Percentiles rank a stretch among this genome's conserved stretches.
phyloP scores from a whole-genome alignment of 345 rosid genomes.

The Syzygium oleosum region DNA sequence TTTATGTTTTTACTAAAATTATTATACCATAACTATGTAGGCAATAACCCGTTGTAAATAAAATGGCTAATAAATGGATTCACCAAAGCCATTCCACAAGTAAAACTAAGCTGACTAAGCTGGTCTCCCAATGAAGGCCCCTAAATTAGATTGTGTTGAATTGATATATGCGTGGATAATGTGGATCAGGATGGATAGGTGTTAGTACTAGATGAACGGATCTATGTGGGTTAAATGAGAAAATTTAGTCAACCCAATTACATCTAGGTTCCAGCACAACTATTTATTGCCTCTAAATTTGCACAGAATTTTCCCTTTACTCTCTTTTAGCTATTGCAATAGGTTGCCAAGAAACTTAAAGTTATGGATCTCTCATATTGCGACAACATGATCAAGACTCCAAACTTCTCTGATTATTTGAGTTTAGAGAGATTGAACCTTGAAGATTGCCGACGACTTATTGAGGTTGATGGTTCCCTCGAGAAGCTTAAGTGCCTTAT shows the following conservation, averaged over 20 bases:
- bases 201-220: no score
- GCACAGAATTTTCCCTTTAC: background rate
- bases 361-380: slow-evolving; percentile 13
- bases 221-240: background rate
- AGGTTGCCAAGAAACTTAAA: slow-evolving; percentile 14
- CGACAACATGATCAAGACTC: slow-evolving; percentile 1
- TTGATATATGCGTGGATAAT: background rate
- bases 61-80: background rate
- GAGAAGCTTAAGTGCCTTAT: no score
- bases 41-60: background rate
- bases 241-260: background rate
- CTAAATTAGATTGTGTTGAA: background rate
- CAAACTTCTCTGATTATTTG: slow-evolving; percentile 8
- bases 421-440: slow-evolving; percentile 15
- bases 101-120: background rate
- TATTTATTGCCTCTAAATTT: no score
- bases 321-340: no score
- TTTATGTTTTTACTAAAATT: background rate
- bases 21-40: background rate
- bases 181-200: background rate
- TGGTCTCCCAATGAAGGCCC: background rate
- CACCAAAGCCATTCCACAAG: background rate
- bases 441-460: slow-evolving; percentile 12
- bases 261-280: no score
- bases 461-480: slow-evolving; percentile 15